phyloP scores from a whole-genome alignment of 78 protist genomes.

The Dictyostelium citrinum region DNA sequence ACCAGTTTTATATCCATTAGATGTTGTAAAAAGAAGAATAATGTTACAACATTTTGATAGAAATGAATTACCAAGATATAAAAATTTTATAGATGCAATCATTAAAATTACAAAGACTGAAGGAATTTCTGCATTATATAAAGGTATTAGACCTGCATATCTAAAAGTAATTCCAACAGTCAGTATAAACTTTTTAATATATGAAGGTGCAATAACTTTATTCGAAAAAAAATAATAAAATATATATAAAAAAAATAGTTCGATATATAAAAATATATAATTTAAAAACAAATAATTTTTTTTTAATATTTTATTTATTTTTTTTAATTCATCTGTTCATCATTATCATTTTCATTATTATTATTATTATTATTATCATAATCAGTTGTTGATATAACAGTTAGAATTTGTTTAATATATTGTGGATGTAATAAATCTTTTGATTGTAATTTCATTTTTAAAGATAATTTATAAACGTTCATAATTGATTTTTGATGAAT shows the following conservation, averaged over 20 bases:
- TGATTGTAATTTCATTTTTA: constrained; percentile 29
- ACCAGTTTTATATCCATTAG: constrained; percentile 66
- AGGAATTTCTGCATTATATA: constrained; percentile 41
- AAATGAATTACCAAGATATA: background rate
- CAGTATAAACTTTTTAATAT: constrained; percentile 30
- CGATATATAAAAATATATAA: background rate
- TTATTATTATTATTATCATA: background rate
- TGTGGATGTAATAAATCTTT: constrained; percentile 76
- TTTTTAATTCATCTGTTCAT: background rate
- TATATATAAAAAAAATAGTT: background rate
- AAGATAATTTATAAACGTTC: constrained; percentile 41
- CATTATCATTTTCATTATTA: constrained; percentile 10
- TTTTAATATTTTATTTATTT: background rate
- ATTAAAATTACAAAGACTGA: constrained; percentile 19
- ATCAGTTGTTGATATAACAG: constrained; percentile 12
- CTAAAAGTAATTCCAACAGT: constrained; percentile 67
- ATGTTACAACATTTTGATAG: constrained; percentile 29
- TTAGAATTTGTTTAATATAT: constrained; percentile 37
- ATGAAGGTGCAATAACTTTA: constrained; percentile 14
- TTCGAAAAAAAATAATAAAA: background rate
- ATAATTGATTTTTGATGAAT: constrained; percentile 44
- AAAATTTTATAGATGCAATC: constrained; percentile 21
- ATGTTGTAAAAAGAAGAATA: constrained; percentile 63
- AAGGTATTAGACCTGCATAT: constrained; percentile 66
- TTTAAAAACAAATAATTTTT: background rate